phyloP scores from a whole-genome alignment of 225 moss, liverwort and hornwort genomes.

The Lunularia cruciata region DNA sequence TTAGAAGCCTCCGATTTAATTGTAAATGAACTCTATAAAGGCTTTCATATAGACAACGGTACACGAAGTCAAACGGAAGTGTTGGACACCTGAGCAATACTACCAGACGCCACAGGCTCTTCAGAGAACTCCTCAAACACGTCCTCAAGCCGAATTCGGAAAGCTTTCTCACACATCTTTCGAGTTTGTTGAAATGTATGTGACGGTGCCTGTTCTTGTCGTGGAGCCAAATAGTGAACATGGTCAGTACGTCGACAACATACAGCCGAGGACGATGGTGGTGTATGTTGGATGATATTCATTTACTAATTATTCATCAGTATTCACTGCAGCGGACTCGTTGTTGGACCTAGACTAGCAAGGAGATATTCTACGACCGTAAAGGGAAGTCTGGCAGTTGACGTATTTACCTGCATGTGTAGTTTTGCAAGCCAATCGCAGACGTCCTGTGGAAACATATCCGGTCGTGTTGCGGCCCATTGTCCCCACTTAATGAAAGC shows the following conservation, averaged over 20 bases:
- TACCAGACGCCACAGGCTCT: conserved; percentile 91
- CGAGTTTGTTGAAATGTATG: conserved; percentile 79
- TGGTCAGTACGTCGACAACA: too few relatives aligned
- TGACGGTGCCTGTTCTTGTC: conserved; percentile 66
- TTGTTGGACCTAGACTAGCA: too few relatives aligned
- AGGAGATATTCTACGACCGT: too few relatives aligned
- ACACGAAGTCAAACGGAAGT: not conserved
- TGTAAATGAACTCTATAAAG: too few relatives aligned
- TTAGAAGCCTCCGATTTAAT: too few relatives aligned
- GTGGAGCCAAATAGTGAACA: not conserved
- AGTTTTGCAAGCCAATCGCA: conserved; percentile 79
- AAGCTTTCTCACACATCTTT: conserved; percentile 72
- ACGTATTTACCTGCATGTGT: conserved; percentile 98
- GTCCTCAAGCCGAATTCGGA: conserved; percentile 68
- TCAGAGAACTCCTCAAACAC: conserved; percentile 83
- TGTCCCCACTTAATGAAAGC: conserved; percentile 99
- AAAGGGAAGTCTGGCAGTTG: too few relatives aligned
- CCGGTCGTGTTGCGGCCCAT: conserved; percentile 95
- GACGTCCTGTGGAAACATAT: conserved; percentile 77
- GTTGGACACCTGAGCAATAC: conserved; percentile 78
- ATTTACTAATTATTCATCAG: too few relatives aligned
- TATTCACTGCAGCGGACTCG: too few relatives aligned
- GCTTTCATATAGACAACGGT: too few relatives aligned
- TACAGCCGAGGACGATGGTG: too few relatives aligned
- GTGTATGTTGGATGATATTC: too few relatives aligned